Conservation (phyloP, 1,284 basidiomycete species). For the Schizopora paradoxa region DNA sequence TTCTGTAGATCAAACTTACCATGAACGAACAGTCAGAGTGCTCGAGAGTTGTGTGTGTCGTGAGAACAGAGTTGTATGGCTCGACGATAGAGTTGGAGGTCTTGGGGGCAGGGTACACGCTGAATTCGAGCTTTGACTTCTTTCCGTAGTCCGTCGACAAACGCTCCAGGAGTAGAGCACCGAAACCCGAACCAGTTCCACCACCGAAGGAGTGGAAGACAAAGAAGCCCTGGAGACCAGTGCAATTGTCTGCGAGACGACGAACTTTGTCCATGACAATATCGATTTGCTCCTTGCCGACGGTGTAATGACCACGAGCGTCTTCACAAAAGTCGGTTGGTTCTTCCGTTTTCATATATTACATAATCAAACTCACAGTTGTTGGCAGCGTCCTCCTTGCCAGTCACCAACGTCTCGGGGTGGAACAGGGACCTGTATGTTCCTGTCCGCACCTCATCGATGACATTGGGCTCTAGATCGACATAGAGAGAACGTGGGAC, state of each 20-base stretch:
- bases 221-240: slow-evolving; percentile 98
- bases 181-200: slow-evolving; percentile 99
- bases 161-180: slow-evolving; percentile 93
- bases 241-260: slow-evolving; percentile 95
- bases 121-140: slow-evolving; percentile 99
- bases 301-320: slow-evolving; percentile 96
- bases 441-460: slow-evolving; percentile 95
- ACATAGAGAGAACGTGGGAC: slow-evolving; percentile 97
- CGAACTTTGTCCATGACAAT: slow-evolving; percentile 95
- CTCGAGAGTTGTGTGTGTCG: slow-evolving; percentile 98
- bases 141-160: slow-evolving; percentile 98
- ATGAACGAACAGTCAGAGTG: slow-evolving; percentile 99
- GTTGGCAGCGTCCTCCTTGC: slow-evolving; percentile 99
- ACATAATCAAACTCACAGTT: slow-evolving; percentile 66
- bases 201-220: slow-evolving; percentile 99
- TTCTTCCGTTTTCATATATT: slow-evolving; percentile 2
- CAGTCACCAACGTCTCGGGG: slow-evolving; percentile 97
- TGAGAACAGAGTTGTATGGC: slow-evolving; percentile 98
- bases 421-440: slow-evolving; percentile 95
- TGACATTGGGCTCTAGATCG: slow-evolving; percentile 93
- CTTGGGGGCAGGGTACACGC: slow-evolving; percentile 94
- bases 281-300: slow-evolving; percentile 93
- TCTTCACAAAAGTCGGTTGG: slow-evolving; percentile 41
- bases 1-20: slow-evolving; percentile 39
- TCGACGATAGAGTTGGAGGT: slow-evolving; percentile 97